Evolutionary conservation across 495 filamentous ascomycete species (phyloP).

Genomic region (Xylaria castorea): DNA sequence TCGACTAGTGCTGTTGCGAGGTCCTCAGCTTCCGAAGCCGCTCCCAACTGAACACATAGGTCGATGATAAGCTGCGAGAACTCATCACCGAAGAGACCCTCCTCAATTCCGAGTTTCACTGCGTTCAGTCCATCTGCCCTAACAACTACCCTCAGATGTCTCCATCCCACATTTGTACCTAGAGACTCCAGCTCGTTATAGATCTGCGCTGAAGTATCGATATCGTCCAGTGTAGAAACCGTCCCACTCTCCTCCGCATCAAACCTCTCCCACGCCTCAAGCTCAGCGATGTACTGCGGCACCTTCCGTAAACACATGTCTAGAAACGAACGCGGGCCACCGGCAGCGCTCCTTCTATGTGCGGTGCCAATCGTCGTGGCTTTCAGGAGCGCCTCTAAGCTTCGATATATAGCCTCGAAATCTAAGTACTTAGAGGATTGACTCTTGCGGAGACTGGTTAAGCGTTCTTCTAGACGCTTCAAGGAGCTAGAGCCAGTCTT

Average conservation of each 20-base stretch:
- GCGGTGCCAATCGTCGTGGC: conserved; percentile 44
- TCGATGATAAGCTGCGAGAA: conserved; percentile 49
- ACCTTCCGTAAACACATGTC: conserved; percentile 68
- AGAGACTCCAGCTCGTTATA: conserved; percentile 72
- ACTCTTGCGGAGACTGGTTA: conserved; percentile 27
- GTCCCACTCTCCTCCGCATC: conserved; percentile 58
- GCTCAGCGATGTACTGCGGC: conserved; percentile 66
- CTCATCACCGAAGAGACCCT: conserved; percentile 43
- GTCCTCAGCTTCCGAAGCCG: conserved; percentile 48
- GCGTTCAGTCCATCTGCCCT: conserved; percentile 70
- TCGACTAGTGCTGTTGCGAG: conserved; percentile 45
- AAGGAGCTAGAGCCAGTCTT: conserved; percentile 23
- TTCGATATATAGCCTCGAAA: conserved; percentile 53
- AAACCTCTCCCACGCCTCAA: conserved; percentile 60
- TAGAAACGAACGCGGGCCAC: conserved; percentile 63
- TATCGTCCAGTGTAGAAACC: conserved; percentile 45
- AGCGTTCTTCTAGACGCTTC: conserved; percentile 34
- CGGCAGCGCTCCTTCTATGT: conserved; percentile 24
- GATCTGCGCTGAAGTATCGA: conserved; percentile 55
- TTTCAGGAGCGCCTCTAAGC: conserved; percentile 55
- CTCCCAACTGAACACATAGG: conserved; percentile 48
- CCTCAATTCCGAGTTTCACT: conserved; percentile 47
- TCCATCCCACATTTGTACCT: conserved; percentile 68
- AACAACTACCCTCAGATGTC: conserved; percentile 66
- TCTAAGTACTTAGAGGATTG: conserved; percentile 31